Percentiles rank a stretch among this genome's conserved stretches.
Evolutionary conservation across 169 alveolate species (phyloP).

Genomic region (Cardiosporidium cionae): DNA sequence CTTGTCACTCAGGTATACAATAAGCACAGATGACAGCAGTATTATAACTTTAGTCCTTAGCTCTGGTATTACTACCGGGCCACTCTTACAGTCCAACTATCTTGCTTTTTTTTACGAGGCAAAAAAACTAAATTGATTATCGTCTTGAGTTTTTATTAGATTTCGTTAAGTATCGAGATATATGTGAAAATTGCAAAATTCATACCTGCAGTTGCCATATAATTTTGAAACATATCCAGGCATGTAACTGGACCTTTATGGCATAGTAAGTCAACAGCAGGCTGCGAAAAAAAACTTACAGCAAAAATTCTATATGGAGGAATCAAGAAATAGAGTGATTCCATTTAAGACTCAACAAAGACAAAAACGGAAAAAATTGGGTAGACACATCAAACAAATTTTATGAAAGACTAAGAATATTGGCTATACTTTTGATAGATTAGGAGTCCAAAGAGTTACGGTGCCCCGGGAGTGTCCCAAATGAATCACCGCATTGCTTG

Average conservation of each 20-base stretch:
- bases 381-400: not conserved
- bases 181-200: too few relatives aligned
- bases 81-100: too few relatives aligned
- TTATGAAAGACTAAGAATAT: not conserved
- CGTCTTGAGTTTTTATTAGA: too few relatives aligned
- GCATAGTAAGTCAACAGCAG: constrained; percentile 25
- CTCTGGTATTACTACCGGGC: too few relatives aligned
- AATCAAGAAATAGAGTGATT: not conserved
- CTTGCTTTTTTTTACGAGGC: too few relatives aligned
- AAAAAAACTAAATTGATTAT: too few relatives aligned
- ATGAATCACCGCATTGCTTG: constrained; percentile 72
- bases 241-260: constrained; percentile 27
- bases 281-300: constrained; percentile 14
- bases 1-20: too few relatives aligned
- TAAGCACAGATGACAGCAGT: too few relatives aligned
- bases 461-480: constrained; percentile 79
- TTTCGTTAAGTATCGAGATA: too few relatives aligned
- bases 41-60: too few relatives aligned
- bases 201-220: constrained; percentile 28
- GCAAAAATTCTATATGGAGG: not conserved
- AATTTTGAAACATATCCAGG: constrained; percentile 9
- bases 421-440: constrained; percentile 16
- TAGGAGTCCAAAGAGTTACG: constrained; percentile 86
- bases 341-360: not conserved
- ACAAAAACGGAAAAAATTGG: not conserved